Evolutionary conservation across 495 filamentous ascomycete genomes (phyloP), one percentile per base, ranked within the genome.

Genomic region (Talaromyces wortmannii): DNA sequence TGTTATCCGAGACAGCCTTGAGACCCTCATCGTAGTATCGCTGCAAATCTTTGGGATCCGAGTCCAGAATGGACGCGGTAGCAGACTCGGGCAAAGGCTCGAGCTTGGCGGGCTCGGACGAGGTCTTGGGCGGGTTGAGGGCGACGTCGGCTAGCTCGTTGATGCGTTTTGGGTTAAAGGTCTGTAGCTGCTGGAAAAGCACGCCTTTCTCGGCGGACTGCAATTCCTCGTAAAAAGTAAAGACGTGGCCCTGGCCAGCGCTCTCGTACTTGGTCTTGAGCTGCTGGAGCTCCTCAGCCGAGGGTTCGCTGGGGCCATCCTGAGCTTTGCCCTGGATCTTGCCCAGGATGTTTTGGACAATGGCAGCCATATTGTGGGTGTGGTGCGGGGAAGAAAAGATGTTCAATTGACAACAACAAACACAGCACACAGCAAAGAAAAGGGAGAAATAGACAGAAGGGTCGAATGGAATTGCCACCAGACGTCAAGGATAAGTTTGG

Each of bases 51-150:
- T 84, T 80, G 36, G 82, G 69, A 61, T 89, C 83, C 55, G 91
- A 95, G 72, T 97, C 94, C 61, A 97, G 81, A 61, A 97, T 90
- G 45, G 91, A 96, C 31, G 92, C 92, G 32, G 83, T 89, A 12
- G 90, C 91, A 50, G 83, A 81, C n/a, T 89, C 88, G 45, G 94
- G 95, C 15, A 99, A 81, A 30, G 92, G 95, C 73, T 97, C 90
- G 56, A 97, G 81, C 32, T 78, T 79, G 40, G 77, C 74, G 52
- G 78, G 64, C 30, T 73, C 77, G 6, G 70, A 56, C 13, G 50
- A 50, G 30, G 67, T 58, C 61, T 85, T 79, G 48, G 88, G 83
- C 7, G 92, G 89, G 67, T 92, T 81, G 50, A 97, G 77, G 50
- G 90, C 90, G 68, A 80, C 85, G 61, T 92, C 78, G 63, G 87